A percentile compares a stretch with the other conserved stretches of the same genome.
These are phyloP conservation scores for Termitomyces sp. DNA, from an alignment of 768 basidiomycete species.

Conservation along the genomic window DNA sequence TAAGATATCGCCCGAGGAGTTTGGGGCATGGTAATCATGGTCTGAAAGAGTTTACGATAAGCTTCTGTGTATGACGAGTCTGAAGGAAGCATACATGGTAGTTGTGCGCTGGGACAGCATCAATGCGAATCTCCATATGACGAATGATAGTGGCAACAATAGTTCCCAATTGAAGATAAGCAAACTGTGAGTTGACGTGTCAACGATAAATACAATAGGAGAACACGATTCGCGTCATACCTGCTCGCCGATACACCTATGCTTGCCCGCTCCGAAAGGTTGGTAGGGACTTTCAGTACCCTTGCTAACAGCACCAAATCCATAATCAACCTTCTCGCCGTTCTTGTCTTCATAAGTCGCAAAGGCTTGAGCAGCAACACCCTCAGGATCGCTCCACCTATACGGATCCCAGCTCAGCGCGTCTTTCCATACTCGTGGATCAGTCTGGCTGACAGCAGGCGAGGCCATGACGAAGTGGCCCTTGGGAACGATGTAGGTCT, in stretches of 20 bases:
- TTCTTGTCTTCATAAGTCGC: constrained; percentile 68
- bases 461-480: constrained; percentile 88
- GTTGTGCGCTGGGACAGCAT: constrained; percentile 76
- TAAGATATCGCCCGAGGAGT: constrained; percentile 61
- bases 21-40: constrained; percentile 91
- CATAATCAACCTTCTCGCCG: constrained; percentile 93
- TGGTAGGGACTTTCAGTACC: constrained; percentile 96
- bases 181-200: constrained; percentile 53
- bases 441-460: constrained; percentile 84
- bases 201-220: not conserved
- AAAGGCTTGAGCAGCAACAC: constrained; percentile 76
- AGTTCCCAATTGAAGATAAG: constrained; percentile 88
- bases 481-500: constrained; percentile 81
- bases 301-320: constrained; percentile 93
- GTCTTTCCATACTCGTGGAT: constrained; percentile 79
- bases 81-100: constrained; percentile 69
- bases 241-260: constrained; percentile 93
- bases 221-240: constrained; percentile 28
- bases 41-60: constrained; percentile 41
- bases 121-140: constrained; percentile 68
- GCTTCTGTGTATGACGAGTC: not conserved
- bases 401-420: constrained; percentile 70
- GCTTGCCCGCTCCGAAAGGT: constrained; percentile 95
- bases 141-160: constrained; percentile 79
- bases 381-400: constrained; percentile 84